Evolutionary conservation across 2,329 filamentous ascomycete genomes (phyloP).

Genomic region (Alternaria arborescens): DNA sequence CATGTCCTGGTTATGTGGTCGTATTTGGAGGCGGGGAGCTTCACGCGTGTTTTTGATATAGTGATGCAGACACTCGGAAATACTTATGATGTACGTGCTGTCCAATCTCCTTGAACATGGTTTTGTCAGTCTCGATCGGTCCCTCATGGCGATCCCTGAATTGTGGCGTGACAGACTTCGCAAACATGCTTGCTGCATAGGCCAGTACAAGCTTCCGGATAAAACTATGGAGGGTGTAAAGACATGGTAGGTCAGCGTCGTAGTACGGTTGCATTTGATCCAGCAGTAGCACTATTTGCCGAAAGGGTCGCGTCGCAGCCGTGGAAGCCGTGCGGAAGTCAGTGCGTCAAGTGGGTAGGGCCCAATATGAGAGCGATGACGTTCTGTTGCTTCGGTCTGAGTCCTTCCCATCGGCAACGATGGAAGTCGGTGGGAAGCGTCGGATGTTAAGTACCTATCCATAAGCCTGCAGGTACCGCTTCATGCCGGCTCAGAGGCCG

Average conservation of each 20-base stretch:
- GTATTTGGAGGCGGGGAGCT: too few species aligned
- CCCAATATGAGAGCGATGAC: background rate
- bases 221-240: background rate
- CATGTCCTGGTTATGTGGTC: too few species aligned
- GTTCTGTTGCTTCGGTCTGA: background rate
- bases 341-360: background rate
- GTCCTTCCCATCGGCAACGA: background rate
- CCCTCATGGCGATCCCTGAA: background rate
- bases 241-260: slow-evolving; percentile 8
- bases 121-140: background rate
- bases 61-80: background rate
- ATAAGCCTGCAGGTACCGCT: slow-evolving; percentile 18
- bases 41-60: too few species aligned
- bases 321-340: background rate
- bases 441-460: background rate
- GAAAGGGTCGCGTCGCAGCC: slow-evolving; percentile 6
- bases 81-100: background rate
- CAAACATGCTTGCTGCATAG: background rate
- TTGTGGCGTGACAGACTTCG: background rate
- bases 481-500: slow-evolving; percentile 1
- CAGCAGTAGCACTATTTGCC: slow-evolving; percentile 5
- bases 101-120: background rate
- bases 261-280: slow-evolving; percentile 5
- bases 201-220: background rate
- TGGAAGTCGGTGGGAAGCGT: background rate